Conservation (phyloP, 768 basidiomycete species). For the Pisolithus marmoratus region DNA sequence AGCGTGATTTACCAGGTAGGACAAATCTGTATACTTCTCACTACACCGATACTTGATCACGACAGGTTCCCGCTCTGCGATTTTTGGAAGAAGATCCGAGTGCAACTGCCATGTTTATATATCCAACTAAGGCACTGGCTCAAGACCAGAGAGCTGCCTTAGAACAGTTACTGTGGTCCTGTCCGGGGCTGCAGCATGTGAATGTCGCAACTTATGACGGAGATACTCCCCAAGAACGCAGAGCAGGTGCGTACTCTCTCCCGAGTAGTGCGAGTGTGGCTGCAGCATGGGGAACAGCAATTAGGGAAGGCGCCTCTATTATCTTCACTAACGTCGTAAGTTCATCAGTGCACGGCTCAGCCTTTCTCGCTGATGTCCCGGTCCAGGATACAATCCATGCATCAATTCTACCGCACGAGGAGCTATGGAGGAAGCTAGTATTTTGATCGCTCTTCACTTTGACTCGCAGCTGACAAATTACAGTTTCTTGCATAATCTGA, state of each 20-base stretch:
- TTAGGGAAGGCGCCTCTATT: constrained; percentile 69
- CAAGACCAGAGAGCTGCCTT: constrained; percentile 79
- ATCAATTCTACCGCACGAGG: constrained; percentile 80
- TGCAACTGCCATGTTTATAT: constrained; percentile 77
- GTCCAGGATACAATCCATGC: constrained; percentile 78
- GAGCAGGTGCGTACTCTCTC: constrained; percentile 41
- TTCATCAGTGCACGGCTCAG: neutral
- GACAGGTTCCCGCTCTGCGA: constrained; percentile 63
- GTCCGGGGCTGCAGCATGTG: constrained; percentile 57
- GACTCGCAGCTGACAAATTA: constrained; percentile 2
- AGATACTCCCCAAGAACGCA: constrained; percentile 69
- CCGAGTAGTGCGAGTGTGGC: neutral
- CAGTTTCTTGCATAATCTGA: constrained; percentile 74
- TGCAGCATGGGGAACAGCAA: constrained; percentile 33
- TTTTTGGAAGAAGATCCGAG: constrained; percentile 55
- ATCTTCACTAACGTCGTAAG: constrained; percentile 89
- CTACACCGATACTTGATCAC: neutral
- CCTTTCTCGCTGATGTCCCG: neutral
- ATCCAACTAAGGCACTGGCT: constrained; percentile 91
- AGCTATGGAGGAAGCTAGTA: constrained; percentile 67
- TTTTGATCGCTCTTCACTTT: neutral
- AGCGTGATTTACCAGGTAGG: constrained; percentile 79
- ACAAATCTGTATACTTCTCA: neutral
- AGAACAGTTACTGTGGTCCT: constrained; percentile 56
- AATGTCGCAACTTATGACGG: constrained; percentile 81